Base-by-base conservation (phyloP, 805 yeast species). In the Pichia paraexigua region DNA sequence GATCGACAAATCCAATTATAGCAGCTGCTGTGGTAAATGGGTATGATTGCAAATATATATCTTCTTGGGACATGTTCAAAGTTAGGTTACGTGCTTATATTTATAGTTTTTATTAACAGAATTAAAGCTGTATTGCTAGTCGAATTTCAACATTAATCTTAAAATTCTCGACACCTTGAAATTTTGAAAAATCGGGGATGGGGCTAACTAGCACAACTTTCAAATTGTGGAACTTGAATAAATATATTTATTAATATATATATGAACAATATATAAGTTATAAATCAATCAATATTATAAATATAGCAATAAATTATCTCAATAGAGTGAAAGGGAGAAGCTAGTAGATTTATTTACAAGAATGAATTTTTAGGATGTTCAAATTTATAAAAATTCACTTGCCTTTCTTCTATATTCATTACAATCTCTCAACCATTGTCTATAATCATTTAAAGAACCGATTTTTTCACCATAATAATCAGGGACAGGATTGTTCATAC, bases 401-500 rank as follows among this genome's bases (percentile, higher is more conserved):
- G 89, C 78, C 69, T 87, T 89, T 72, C 91, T 81, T 65, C 83
- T 81, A 73, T 85, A 94, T 39, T 96, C 90, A 62, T 88, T 85
- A 63, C 96, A 87, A 68, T 94, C 98, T 63, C 98, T 81, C 62
- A 94, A 75, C 99, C 99, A 94, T 67, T 87, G 94, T 71, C 90
- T 86, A 71, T 94, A 94, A 58, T 82, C 91, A 59, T 80, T 79
- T 63, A 92, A 70, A 49, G 95, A 85, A 49, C 89, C 88, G 55
- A 94, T 91, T 69, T 87, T 87, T 71, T 94, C 99, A 41, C 99
- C 99, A 65, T 94, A 94, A 71, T 90, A 94, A 69, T 94, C 99
- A n/a, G 97, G 97, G 45, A 94, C 95, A 15, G 98, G 98, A 69
- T 92, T 94, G 50, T 87, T 78, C 70, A 90, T 85, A 62, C 90